Evolutionary conservation across 2,329 filamentous ascomycete species (phyloP).

Genomic region (Calonectria montana): DNA sequence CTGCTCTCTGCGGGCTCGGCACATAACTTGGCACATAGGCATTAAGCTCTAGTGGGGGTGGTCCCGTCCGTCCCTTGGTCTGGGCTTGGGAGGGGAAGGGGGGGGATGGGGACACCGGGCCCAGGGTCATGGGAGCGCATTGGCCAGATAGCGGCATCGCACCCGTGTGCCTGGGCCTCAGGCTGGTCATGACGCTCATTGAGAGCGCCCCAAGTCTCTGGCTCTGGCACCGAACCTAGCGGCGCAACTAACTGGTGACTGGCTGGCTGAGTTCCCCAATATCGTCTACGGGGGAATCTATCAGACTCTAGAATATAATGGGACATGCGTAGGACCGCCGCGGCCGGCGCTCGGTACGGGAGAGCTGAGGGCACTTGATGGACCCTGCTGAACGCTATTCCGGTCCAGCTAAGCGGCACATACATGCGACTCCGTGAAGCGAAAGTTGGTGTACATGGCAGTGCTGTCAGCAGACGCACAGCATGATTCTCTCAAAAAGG

Average conservation of each 20-base stretch:
- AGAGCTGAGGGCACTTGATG: slow-evolving; percentile 28
- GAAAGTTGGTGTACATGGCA: background rate
- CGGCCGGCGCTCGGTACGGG: slow-evolving; percentile 3
- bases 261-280: slow-evolving; percentile 20
- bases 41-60: slow-evolving; percentile 9
- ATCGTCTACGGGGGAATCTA: slow-evolving; percentile 1
- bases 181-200: background rate
- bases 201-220: slow-evolving; percentile 13
- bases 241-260: slow-evolving; percentile 8
- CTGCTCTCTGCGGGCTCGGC: background rate
- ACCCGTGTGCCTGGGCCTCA: background rate
- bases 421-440: background rate
- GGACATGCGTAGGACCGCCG: background rate
- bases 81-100: background rate
- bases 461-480: background rate
- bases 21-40: slow-evolving; percentile 5
- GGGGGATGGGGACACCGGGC: slow-evolving; percentile 27
- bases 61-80: background rate
- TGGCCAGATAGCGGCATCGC: slow-evolving; percentile 32
- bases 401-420: slow-evolving; percentile 2
- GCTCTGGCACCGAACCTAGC: slow-evolving; percentile 16
- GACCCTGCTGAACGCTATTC: slow-evolving; percentile 21
- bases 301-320: slow-evolving; percentile 3
- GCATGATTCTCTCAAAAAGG: background rate
- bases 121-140: slow-evolving; percentile 38